These are phyloP conservation scores for Capsicum chinense DNA, from an alignment of 257 asterid species.

Conservation along the genomic window DNA sequence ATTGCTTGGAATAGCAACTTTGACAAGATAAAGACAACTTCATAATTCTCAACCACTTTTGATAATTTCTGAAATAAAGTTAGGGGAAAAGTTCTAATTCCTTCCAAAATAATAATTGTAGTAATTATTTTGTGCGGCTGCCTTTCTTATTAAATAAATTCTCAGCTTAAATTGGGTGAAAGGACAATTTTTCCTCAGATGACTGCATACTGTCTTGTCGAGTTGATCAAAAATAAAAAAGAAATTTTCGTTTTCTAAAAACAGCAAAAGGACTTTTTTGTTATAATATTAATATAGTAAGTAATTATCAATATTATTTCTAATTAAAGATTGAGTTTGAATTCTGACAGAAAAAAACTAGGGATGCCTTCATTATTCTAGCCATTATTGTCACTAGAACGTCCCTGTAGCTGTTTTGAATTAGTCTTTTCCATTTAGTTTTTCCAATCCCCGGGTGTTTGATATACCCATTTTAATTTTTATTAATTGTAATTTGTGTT, in stretches of 20 bases:
- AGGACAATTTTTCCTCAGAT: not conserved
- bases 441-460: no score
- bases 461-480: no score
- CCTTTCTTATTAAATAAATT: not conserved
- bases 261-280: no score
- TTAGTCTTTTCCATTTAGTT: no score
- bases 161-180: not conserved
- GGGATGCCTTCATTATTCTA: no score
- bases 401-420: no score
- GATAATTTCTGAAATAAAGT: not conserved
- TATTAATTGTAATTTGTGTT: no score
- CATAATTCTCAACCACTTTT: not conserved
- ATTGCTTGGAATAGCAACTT: conserved; percentile 14
- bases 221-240: not conserved
- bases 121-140: not conserved
- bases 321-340: no score
- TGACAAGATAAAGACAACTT: conserved; percentile 5
- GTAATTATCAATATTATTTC: no score
- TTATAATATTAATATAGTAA: no score
- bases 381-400: no score
- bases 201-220: not conserved
- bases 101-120: not conserved
- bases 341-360: no score
- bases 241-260: not conserved
- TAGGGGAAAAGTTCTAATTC: not conserved